Evolutionary conservation across 148 eudicot genomes (phyloP), one percentile per base, ranked within the genome.

Genomic region (Simmondsia chinensis): DNA sequence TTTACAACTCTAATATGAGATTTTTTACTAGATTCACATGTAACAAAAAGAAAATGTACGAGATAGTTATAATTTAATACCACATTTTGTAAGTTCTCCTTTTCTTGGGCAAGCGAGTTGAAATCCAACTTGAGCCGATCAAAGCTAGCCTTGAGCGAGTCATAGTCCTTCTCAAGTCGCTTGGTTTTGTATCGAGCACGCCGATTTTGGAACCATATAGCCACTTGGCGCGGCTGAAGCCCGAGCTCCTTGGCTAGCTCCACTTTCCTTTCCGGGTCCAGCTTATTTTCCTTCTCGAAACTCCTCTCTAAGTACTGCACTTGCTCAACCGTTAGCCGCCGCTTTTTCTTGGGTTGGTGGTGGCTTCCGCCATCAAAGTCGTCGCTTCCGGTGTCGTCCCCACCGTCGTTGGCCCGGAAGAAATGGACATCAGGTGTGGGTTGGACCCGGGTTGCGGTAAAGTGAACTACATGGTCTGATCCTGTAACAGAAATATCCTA

Each of bases 151-250:
- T 72, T 80, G 49, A 77, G 60, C 1, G 31, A 33, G 30, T 43
- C 73, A 57, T 71, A 77, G 3, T 84, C 85, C 23, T 66, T 74
- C 59, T 84, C 95, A 43, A 84, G 70, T 21, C 69, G 82, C 40
- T 84, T 84, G 9, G 75, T 72, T 57, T 77, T 84, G 55, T 10
- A 80, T 31, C 95, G 63, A 6, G 95, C 88, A 16, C 95, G 63
- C 19, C 88, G 45, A 37, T 84, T 84, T 37, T 84, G 95, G 32
- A 74, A 84, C 95, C 95, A 84, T 20, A 84, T 65, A 0, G 88
- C 75, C 4, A 84, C 69, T 36, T 84, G 95, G 8, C 82, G 49
- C n/a, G 95, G 85, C 52, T 80, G 80, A 59, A 84, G 57, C 6
- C 80, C 76, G 12, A 74, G 47, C 19, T 72, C 59, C 30, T 67